Base-by-base conservation (phyloP, 306 rosid genomes). In the Adenanthera pavonina region DNA sequence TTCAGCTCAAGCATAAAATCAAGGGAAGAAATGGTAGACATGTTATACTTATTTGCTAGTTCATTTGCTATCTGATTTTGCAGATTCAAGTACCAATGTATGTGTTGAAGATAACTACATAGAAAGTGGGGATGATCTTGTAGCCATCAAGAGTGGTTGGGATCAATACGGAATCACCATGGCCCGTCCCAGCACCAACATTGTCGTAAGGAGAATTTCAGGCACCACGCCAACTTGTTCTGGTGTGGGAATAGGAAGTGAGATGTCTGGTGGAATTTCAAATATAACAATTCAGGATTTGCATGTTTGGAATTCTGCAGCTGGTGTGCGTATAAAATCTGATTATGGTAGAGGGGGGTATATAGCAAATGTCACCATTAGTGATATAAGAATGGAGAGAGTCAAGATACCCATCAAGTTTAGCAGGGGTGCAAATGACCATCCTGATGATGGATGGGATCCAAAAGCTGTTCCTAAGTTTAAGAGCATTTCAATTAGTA, bases 171-270 rank as follows among this genome's bases (percentile, higher is more conserved):
- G 99, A 84, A 96, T 96, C 66, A 65, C 53, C 57, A 72, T 90
- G 86, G 93, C 90, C 56, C 91, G 75, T 12, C 94, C 98, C 0
- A 91, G 97, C 87, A 79, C 94, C 60, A 93, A 95, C 66, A 89
- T 95, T 65, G 57, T 93, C 52, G 90, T 96, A 78, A 89, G 98
- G 78, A 89, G 94, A 89, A 89, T 96, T 69, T 91, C 94, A 0
- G 99, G 99, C 68, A 96, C 98, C 12, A 96, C 97, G 20, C 98
- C 99, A 13, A 96, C 97, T 36, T 93, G 99, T 81, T 96, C 98
- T 15, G 97, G 97, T 64, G 89, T 96, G 1, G 99, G 98, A 87
- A 92, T 96, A 84, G 99, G 99, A 12, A 95, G 98, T 40, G 99
- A 95, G 79, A 95, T 95, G 99, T 93, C 98, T 3, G 97, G 99